Conservation (phyloP, 2,329 filamentous ascomycete species). For the Bimuria novae-zelandiae region DNA sequence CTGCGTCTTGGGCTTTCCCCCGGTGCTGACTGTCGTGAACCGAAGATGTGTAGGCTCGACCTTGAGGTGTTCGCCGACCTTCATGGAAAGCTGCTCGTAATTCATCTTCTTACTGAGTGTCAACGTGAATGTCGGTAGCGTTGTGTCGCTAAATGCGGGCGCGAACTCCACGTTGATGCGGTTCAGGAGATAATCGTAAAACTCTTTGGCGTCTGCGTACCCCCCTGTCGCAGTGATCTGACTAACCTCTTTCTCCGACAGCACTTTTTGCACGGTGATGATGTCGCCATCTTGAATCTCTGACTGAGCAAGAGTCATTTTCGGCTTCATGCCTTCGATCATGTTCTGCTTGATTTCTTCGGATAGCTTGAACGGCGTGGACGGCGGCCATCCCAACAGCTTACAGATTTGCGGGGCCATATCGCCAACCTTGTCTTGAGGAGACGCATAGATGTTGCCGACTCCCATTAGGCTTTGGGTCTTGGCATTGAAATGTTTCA, state of each 20-base stretch:
- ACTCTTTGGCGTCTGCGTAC: constrained; percentile 74
- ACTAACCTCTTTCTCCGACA: constrained; percentile 53
- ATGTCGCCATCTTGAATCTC: constrained; percentile 98
- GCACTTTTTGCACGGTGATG: constrained; percentile 82
- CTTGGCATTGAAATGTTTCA: constrained; percentile 88
- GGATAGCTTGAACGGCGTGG: constrained; percentile 73
- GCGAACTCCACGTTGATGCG: constrained; percentile 79
- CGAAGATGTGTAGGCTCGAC: constrained; percentile 86
- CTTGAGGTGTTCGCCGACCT: constrained; percentile 76
- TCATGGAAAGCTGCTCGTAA: constrained; percentile 84
- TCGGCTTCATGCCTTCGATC: constrained; percentile 93
- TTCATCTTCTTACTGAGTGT: constrained; percentile 84
- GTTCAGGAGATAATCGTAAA: constrained; percentile 92
- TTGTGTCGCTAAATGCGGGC: constrained; percentile 62
- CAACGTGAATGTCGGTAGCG: constrained; percentile 71
- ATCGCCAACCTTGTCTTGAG: constrained; percentile 85
- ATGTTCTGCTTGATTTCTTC: constrained; percentile 99
- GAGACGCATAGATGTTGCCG: constrained; percentile 84
- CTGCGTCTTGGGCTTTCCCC: constrained; percentile 74
- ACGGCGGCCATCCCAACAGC: constrained; percentile 84
- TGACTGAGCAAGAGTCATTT: constrained; percentile 84
- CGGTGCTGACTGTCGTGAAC: constrained; percentile 85
- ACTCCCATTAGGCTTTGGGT: constrained; percentile 75
- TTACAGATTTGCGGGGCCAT: constrained; percentile 76
- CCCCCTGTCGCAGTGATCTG: constrained; percentile 47